A percentile compares a stretch with the other conserved stretches of the same genome.
Evolutionary conservation across 345 rosid genomes (phyloP).

Genomic region (Camelina neglecta): DNA sequence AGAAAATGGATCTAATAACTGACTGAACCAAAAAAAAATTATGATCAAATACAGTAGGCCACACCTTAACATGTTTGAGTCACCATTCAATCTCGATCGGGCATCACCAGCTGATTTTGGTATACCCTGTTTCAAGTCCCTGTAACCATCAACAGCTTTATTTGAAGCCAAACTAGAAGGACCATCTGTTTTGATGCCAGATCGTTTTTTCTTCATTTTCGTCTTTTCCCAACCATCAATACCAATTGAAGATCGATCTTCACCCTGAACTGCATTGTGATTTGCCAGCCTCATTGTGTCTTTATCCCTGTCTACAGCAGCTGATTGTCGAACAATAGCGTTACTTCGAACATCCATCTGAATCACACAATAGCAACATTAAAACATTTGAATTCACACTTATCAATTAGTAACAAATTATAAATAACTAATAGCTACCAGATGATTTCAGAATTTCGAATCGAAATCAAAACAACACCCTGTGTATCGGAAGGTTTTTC

Average conservation of each 20-base stretch:
- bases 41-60: constrained; percentile 19
- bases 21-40: constrained; percentile 19
- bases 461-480: neutral
- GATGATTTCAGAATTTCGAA: constrained; percentile 15
- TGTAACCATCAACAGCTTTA: constrained; percentile 69
- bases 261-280: constrained; percentile 65
- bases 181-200: constrained; percentile 83
- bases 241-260: constrained; percentile 76
- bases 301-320: constrained; percentile 73
- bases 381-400: constrained; percentile 12
- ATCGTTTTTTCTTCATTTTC: constrained; percentile 95
- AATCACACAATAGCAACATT: constrained; percentile 44
- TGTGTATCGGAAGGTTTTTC: neutral
- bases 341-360: constrained; percentile 75
- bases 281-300: constrained; percentile 66
- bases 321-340: constrained; percentile 65
- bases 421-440: neutral
- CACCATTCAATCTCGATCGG: constrained; percentile 74
- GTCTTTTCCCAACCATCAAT: constrained; percentile 97
- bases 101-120: constrained; percentile 67
- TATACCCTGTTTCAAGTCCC: constrained; percentile 81
- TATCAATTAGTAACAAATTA: constrained; percentile 12
- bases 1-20: constrained; percentile 16
- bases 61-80: constrained; percentile 85
- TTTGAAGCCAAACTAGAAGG: constrained; percentile 59